phyloP scores from a whole-genome alignment of 2,329 filamentous ascomycete species.

The Clonostachys chloroleuca region DNA sequence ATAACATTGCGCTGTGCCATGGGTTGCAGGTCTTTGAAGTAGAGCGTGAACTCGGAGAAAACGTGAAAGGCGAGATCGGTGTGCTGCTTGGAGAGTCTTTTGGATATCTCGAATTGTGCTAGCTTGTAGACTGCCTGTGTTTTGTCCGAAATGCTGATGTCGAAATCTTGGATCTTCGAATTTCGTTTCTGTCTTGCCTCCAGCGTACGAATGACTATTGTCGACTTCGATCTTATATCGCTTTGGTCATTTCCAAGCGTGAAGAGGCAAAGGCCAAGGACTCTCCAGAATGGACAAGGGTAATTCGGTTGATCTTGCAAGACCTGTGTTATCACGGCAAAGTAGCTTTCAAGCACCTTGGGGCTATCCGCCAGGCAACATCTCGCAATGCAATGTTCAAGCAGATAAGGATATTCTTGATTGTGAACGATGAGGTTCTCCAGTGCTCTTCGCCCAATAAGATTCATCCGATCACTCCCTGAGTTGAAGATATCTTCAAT shows the following conservation, averaged over 20 bases:
- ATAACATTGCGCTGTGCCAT: constrained; percentile 90
- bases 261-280: constrained; percentile 83
- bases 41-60: constrained; percentile 91
- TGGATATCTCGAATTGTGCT: constrained; percentile 94
- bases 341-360: constrained; percentile 92
- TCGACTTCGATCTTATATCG: constrained; percentile 84
- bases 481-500: constrained; percentile 93
- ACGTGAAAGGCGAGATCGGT: constrained; percentile 86
- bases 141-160: constrained; percentile 97
- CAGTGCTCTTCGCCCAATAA: constrained; percentile 82
- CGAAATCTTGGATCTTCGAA: constrained; percentile 93
- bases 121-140: constrained; percentile 97
- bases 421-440: constrained; percentile 91
- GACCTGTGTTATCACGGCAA: constrained; percentile 85
- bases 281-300: constrained; percentile 82
- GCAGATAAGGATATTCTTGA: constrained; percentile 75
- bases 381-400: constrained; percentile 86
- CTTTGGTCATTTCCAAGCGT: constrained; percentile 90
- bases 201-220: constrained; percentile 71
- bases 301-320: constrained; percentile 80
- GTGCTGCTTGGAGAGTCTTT: constrained; percentile 82
- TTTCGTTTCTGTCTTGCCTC: constrained; percentile 75
- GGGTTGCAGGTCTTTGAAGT: constrained; percentile 83
- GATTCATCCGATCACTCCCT: constrained; percentile 84
- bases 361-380: constrained; percentile 80